phyloP scores from a whole-genome alignment of 345 rosid genomes.

The Fremontodendron californicum region DNA sequence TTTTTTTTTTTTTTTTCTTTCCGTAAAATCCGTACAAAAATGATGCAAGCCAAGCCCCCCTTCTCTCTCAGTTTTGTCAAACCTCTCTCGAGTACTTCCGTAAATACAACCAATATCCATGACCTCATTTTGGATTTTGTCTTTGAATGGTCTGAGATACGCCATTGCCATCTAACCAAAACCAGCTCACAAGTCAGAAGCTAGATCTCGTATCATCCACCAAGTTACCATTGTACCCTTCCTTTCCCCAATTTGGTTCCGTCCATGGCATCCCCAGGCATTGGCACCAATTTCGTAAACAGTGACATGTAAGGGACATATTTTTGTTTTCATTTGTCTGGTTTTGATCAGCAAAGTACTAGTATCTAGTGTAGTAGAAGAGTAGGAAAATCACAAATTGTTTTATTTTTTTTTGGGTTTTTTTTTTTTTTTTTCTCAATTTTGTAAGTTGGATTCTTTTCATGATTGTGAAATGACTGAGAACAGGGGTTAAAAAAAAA shows the following conservation, averaged over 20 bases:
- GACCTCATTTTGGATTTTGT: conserved; percentile 21
- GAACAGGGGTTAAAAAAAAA: neutral
- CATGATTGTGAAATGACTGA: conserved; percentile 5
- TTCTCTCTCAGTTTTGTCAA: conserved; percentile 2
- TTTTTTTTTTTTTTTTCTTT: neutral
- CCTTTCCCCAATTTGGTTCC: too few relatives aligned
- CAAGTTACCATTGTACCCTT: neutral
- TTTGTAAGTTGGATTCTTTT: neutral
- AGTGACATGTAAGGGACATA: neutral
- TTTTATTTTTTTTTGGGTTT: neutral
- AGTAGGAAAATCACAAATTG: neutral
- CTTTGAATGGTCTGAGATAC: neutral
- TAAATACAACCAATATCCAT: neutral
- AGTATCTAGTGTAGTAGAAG: neutral
- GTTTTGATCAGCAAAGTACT: neutral
- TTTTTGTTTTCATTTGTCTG: conserved; percentile 8
- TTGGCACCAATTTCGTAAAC: conserved; percentile 14
- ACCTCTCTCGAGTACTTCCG: conserved; percentile 6
- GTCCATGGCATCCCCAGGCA: neutral
- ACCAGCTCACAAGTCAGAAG: conserved; percentile 11
- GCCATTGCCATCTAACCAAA: neutral
- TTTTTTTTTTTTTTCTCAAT: neutral
- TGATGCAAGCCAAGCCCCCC: neutral
- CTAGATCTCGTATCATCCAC: neutral
- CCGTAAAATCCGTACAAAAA: neutral